Conservation (phyloP, 2,329 filamentous ascomycete genomes). For the Ascochyta koolunga region DNA sequence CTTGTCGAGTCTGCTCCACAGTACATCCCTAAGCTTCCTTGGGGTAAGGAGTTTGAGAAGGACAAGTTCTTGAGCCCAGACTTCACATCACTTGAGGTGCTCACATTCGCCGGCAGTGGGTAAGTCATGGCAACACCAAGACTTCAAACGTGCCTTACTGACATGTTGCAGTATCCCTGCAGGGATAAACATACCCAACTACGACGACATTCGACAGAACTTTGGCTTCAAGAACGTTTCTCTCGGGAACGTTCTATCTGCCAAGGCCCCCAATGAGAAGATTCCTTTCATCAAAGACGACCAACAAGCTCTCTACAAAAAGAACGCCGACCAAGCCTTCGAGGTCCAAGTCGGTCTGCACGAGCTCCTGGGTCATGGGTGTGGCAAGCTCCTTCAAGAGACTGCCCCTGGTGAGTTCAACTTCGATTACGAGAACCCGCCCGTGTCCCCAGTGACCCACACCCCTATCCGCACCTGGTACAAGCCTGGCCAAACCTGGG, state of each 20-base stretch:
- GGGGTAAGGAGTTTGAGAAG: conserved; percentile 89
- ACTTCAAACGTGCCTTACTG: background rate
- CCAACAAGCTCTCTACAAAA: conserved; percentile 79
- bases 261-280: conserved; percentile 89
- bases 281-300: conserved; percentile 85
- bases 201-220: conserved; percentile 72
- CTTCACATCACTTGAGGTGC: conserved; percentile 91
- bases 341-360: conserved; percentile 96
- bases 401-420: conserved; percentile 82
- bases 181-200: conserved; percentile 65
- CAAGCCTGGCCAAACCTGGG: conserved; percentile 94
- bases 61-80: conserved; percentile 94
- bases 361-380: conserved; percentile 87
- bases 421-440: conserved; percentile 83
- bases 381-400: conserved; percentile 91
- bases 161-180: conserved; percentile 58
- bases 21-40: conserved; percentile 89
- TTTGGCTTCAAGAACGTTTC: conserved; percentile 94
- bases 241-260: conserved; percentile 88
- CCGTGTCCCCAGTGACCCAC: conserved; percentile 77
- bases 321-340: conserved; percentile 85
- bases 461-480: conserved; percentile 87
- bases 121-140: conserved; percentile 17
- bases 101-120: conserved; percentile 74
- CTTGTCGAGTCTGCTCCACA: conserved; percentile 80